Base-by-base conservation (phyloP, 306 rosid genomes). In the Prunus mume region DNA sequence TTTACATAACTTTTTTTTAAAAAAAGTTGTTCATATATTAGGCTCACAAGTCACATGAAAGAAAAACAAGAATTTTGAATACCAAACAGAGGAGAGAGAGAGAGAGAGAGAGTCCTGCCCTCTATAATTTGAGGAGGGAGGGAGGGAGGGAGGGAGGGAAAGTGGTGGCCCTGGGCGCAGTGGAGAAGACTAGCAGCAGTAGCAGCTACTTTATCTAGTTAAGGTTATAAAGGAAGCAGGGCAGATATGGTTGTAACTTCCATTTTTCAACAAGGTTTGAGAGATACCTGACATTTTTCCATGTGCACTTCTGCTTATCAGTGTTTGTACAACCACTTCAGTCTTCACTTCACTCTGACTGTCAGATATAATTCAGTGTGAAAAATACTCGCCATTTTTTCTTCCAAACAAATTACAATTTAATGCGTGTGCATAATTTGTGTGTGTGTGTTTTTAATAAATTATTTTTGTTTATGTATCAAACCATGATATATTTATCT, bases 181-280 rank as follows among this genome's bases (percentile, higher is more conserved):
- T 11, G 1, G 54, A 49, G 54, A 14, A 1, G 54, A 43, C 56
- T 4, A 56, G 43, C 43, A 3, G 8, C 13, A 9, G 73, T 2
- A 52, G 73, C n/a, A 52, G 24, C 68, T 17, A 7, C 68, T 62
- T 32, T 71, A 56, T 69, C 68, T 51, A 80, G 66, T 80, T 84
- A 32, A 50, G 85, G 93, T 49, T 76, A 69, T 0, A 27, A 68
- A 62, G 18, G n/a, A 3, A 47, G 78, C 63, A 56, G 73, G 24
- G 7, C 10, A 79, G 76, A 49, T 41, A 20, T 32, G 28, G 50
- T 41, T n/a, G 43, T 72, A 71, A 78, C 61, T 79, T 65, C 68
- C 56, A 54, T 38, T 75, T 79, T 78, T 79, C 73, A 69, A 51
- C 79, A 15, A 82, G 71, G 87, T 76, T 73, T 54, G 50, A 77